These are phyloP conservation scores for Xanthoparmelia taractica DNA, from an alignment of 495 filamentous ascomycete species.

Conservation along the genomic window DNA sequence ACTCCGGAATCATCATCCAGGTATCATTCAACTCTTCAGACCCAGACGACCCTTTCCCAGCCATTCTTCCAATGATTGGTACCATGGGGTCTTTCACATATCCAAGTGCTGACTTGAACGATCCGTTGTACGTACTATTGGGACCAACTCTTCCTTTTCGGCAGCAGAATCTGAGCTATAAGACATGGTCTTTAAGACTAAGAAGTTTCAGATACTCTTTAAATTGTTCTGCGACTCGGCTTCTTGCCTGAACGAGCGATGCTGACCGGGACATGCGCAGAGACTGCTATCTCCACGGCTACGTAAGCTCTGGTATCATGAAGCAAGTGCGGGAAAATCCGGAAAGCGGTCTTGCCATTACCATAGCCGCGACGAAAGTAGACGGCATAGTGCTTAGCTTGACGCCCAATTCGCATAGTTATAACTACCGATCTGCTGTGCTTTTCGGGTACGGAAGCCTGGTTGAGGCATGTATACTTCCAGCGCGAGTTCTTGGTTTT, in stretches of 20 bases:
- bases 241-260: background rate
- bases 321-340: conserved; percentile 46
- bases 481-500: background rate
- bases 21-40: conserved; percentile 49
- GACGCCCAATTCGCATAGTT: conserved; percentile 71
- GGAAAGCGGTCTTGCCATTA: conserved; percentile 51
- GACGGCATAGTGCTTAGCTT: conserved; percentile 72
- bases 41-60: conserved; percentile 60
- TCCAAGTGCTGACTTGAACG: conserved; percentile 54
- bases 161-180: background rate
- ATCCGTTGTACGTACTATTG: conserved; percentile 38
- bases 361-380: conserved; percentile 57
- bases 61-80: conserved; percentile 82
- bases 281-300: conserved; percentile 84
- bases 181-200: background rate
- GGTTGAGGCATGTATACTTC: conserved; percentile 38
- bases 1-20: no score
- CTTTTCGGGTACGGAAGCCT: conserved; percentile 67
- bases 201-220: background rate
- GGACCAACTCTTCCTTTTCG: background rate
- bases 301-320: conserved; percentile 73
- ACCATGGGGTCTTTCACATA: conserved; percentile 65
- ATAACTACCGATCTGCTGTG: conserved; percentile 81
- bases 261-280: background rate
- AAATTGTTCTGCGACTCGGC: background rate